Conservation (phyloP, 306 rosid species). For the Dalbergia cultrata region DNA sequence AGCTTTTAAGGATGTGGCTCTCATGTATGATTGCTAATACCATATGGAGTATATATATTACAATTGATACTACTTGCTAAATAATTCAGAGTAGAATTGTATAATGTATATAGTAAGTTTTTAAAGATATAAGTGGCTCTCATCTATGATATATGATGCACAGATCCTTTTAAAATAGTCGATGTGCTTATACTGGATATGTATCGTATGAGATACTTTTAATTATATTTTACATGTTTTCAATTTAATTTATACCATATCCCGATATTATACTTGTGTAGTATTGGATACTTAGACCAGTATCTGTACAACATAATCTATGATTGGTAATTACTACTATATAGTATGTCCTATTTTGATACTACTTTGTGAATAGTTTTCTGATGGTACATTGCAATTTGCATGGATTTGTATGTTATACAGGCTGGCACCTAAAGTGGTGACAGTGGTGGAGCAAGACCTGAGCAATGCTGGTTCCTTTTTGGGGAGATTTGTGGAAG, state of each 20-base stretch:
- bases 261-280: no score
- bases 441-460: slow-evolving; percentile 98
- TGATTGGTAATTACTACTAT: neutral
- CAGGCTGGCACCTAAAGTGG: slow-evolving; percentile 96
- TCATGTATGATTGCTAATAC: neutral
- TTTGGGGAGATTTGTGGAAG: slow-evolving; percentile 96
- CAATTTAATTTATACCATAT: no score
- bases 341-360: neutral
- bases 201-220: no score
- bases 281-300: no score
- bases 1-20: neutral
- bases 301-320: no score
- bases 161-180: no score
- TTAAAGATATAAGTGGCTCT: neutral
- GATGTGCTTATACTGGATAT: no score
- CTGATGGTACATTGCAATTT: slow-evolving; percentile 31
- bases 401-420: slow-evolving; percentile 4
- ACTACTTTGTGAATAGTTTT: neutral
- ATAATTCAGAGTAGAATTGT: neutral
- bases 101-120: slow-evolving; percentile 21
- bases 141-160: neutral
- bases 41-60: neutral
- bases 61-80: neutral
- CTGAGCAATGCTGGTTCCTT: slow-evolving; percentile 91
- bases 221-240: no score